phyloP scores from a whole-genome alignment of 2,329 filamentous ascomycete genomes.

The Macrophomina tecta region DNA sequence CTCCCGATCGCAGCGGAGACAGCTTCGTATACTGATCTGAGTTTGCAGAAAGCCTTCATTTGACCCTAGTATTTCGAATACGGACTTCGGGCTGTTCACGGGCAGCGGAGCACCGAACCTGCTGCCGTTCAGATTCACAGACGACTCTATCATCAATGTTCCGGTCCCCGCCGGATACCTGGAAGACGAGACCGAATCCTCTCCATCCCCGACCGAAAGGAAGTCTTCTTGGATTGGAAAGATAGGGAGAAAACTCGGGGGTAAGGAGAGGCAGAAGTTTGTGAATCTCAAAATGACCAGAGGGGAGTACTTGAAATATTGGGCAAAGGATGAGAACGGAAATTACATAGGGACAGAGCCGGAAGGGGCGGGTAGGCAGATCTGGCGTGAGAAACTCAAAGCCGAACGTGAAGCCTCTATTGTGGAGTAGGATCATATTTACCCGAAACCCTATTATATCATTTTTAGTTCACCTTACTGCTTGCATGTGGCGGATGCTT shows the following conservation, averaged over 20 bases:
- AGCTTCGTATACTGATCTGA: neutral
- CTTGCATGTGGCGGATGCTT: too few relatives aligned
- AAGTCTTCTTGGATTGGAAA: neutral
- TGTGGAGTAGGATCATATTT: too few relatives aligned
- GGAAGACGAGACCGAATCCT: neutral
- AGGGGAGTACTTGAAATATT: constrained; percentile 10
- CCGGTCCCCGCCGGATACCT: neutral
- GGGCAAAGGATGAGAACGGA: constrained; percentile 20
- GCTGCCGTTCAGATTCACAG: neutral
- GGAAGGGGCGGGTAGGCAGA: neutral
- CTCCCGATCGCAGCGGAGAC: neutral
- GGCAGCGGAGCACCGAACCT: neutral
- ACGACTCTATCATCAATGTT: constrained; percentile 6
- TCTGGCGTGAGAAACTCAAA: constrained; percentile 1
- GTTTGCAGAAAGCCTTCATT: neutral
- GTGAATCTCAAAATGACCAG: constrained; percentile 4
- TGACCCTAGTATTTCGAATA: constrained; percentile 3
- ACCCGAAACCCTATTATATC: too few relatives aligned
- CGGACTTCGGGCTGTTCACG: neutral
- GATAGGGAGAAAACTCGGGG: neutral
- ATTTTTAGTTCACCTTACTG: too few relatives aligned
- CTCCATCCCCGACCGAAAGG: neutral
- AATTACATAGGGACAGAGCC: constrained; percentile 20
- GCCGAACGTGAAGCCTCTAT: neutral
- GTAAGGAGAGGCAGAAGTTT: constrained; percentile 2